Conservation (phyloP, 495 filamentous ascomycete species). For the Penicillium parvum region DNA sequence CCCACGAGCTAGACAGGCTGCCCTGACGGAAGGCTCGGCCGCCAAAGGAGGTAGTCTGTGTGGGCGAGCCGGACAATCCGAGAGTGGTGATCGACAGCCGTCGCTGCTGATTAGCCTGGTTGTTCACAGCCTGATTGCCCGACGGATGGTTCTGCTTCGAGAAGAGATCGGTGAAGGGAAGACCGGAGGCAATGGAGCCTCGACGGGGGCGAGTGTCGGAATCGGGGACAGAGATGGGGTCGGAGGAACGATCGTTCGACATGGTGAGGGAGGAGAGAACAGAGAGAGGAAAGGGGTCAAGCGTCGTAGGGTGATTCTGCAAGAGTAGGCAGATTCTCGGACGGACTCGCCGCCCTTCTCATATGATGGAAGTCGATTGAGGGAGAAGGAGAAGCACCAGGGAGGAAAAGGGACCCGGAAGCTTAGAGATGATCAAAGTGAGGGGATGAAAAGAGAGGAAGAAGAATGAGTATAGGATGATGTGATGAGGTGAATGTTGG, state of each 20-base stretch:
- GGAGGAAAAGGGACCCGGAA: background rate
- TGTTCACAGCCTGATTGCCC: constrained; percentile 44
- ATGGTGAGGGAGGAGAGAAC: constrained; percentile 25
- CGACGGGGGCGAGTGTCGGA: constrained; percentile 41
- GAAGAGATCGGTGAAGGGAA: constrained; percentile 45
- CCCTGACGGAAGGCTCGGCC: constrained; percentile 54
- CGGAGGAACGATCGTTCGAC: constrained; percentile 47
- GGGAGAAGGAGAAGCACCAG: background rate
- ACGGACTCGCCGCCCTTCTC: constrained; percentile 33
- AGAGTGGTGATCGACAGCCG: constrained; percentile 84
- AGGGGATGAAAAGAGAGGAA: background rate
- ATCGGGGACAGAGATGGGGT: constrained; percentile 44
- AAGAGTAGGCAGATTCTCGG: constrained; percentile 14
- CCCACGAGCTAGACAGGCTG: constrained; percentile 68
- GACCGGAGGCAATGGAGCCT: constrained; percentile 45
- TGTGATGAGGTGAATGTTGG: background rate
- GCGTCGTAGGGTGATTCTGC: background rate
- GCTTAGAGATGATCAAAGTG: background rate
- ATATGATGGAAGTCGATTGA: constrained; percentile 10
- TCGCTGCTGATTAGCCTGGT: constrained; percentile 67
- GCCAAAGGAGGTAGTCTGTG: constrained; percentile 51
- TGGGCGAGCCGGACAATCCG: constrained; percentile 77
- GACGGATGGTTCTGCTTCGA: constrained; percentile 28
- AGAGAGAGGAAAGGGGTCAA: background rate
- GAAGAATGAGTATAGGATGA: constrained; percentile 4